A percentile compares a stretch with the other conserved stretches of the same genome.
These are phyloP conservation scores for Solanum hybrid DNA, from an alignment of 305 asterid species.

Conservation along the genomic window DNA sequence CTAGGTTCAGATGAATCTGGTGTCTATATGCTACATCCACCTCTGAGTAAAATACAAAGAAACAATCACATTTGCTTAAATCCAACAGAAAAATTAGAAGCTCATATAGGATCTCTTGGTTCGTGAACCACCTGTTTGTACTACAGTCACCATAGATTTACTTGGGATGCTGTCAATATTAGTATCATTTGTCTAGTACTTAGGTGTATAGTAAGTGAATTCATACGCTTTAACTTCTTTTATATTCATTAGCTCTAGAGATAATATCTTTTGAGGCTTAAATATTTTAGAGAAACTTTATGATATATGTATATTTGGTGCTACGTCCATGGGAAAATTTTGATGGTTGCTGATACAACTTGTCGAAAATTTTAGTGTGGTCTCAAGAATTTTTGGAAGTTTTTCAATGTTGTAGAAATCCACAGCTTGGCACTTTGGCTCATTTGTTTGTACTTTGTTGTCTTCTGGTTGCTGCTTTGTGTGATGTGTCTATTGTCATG, in stretches of 20 bases:
- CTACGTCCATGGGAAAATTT: background rate
- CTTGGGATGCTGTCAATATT: background rate
- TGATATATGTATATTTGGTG: background rate
- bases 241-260: background rate
- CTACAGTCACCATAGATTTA: background rate
- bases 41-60: background rate
- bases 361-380: background rate
- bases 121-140: background rate
- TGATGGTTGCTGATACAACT: background rate
- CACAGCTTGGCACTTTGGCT: background rate
- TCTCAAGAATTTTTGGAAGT: background rate
- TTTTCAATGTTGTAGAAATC: background rate
- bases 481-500: too few species aligned
- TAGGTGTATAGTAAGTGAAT: background rate
- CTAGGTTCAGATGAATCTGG: background rate
- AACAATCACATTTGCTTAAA: background rate
- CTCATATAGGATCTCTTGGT: background rate
- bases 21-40: background rate
- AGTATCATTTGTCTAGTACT: background rate
- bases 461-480: too few species aligned
- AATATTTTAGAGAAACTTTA: background rate
- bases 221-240: background rate
- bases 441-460: too few species aligned
- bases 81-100: background rate
- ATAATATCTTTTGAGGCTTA: background rate